Percentiles rank a stretch among this genome's conserved stretches.
These are phyloP conservation scores for Mucor saturninus DNA, from an alignment of 371 early-diverging fungal genomes.

Conservation along the genomic window DNA sequence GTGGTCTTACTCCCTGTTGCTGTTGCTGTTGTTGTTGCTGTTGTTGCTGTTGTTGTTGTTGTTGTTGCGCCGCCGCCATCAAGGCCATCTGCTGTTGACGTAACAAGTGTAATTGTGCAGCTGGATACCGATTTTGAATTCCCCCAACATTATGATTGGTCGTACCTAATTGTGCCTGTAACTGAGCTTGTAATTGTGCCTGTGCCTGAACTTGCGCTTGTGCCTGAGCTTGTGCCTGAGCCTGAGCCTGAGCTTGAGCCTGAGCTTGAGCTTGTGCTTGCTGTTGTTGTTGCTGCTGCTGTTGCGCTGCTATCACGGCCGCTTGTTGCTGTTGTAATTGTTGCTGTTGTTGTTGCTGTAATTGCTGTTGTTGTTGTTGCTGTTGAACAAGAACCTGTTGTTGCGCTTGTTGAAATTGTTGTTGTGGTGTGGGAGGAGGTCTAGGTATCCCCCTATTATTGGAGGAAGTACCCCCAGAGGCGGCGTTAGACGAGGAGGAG, in stretches of 20 bases:
- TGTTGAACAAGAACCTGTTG: conserved; percentile 28
- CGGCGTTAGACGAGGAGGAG: conserved; percentile 23
- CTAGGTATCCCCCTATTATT: conserved; percentile 16
- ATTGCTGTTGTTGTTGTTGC: conserved; percentile 7
- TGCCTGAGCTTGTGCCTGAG: conserved; percentile 10
- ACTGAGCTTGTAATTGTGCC: conserved; percentile 13
- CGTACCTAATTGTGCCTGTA: conserved; percentile 23
- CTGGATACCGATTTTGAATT: conserved; percentile 44
- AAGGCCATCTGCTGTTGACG: conserved; percentile 52
- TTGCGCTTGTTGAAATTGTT: conserved; percentile 29
- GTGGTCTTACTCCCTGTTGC: conserved; percentile 27
- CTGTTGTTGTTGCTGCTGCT: conserved; percentile 5
- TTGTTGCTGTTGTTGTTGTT: conserved; percentile 24
- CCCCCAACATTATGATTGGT: conserved; percentile 7
- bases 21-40: conserved; percentile 20
- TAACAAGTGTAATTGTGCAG: conserved; percentile 53
- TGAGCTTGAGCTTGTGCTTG: conserved; percentile 41
- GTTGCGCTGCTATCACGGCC: not conserved
- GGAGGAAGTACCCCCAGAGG: conserved; percentile 27
- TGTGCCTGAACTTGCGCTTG: conserved; percentile 23
- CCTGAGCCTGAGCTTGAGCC: conserved; percentile 29
- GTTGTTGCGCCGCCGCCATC: conserved; percentile 36
- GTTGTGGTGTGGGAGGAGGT: conserved; percentile 30
- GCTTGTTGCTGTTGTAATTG: conserved; percentile 11
- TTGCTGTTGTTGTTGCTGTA: conserved; percentile 1